phyloP scores from a whole-genome alignment of 2,329 filamentous ascomycete species.

The Pseudopithomyces maydicus region DNA sequence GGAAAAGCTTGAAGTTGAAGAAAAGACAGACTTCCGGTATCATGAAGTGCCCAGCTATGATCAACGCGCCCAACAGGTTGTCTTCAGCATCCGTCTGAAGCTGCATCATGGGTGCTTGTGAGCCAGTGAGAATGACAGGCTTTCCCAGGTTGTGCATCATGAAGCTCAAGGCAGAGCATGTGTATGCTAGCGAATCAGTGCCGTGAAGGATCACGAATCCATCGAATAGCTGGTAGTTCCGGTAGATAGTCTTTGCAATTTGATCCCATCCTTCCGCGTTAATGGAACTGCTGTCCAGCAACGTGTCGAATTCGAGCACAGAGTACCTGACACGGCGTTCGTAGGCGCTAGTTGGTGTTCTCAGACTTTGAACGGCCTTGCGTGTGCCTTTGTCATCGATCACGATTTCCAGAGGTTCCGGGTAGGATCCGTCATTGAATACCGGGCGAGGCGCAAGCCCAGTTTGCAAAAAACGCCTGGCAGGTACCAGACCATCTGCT shows the following conservation, averaged over 20 bases:
- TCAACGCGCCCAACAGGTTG: slow-evolving; percentile 84
- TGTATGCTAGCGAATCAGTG: slow-evolving; percentile 86
- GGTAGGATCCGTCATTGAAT: slow-evolving; percentile 78
- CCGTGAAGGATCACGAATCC: slow-evolving; percentile 91
- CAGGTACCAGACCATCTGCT: slow-evolving; percentile 76
- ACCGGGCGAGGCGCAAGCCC: slow-evolving; percentile 81
- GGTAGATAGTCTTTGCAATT: slow-evolving; percentile 77
- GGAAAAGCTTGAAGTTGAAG: slow-evolving; percentile 89
- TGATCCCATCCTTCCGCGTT: slow-evolving; percentile 84
- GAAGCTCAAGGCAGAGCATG: slow-evolving; percentile 87
- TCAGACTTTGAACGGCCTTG: slow-evolving; percentile 68
- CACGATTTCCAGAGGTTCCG: slow-evolving; percentile 61
- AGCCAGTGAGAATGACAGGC: slow-evolving; percentile 80
- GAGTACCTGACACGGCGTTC: slow-evolving; percentile 81
- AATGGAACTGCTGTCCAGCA: slow-evolving; percentile 90
- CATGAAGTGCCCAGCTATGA: slow-evolving; percentile 89
- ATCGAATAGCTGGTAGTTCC: slow-evolving; percentile 88
- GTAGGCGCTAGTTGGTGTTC: slow-evolving; percentile 81
- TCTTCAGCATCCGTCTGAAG: slow-evolving; percentile 90
- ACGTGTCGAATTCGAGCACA: slow-evolving; percentile 80
- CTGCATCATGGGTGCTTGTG: slow-evolving; percentile 80
- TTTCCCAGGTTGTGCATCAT: slow-evolving; percentile 92
- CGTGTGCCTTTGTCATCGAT: slow-evolving; percentile 54
- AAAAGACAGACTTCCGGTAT: slow-evolving; percentile 93
- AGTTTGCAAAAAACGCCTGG: slow-evolving; percentile 74